Percentiles rank a stretch among this genome's conserved stretches.
Conservation (phyloP, 1,284 basidiomycete genomes). For the Cryptococcus sp. region DNA sequence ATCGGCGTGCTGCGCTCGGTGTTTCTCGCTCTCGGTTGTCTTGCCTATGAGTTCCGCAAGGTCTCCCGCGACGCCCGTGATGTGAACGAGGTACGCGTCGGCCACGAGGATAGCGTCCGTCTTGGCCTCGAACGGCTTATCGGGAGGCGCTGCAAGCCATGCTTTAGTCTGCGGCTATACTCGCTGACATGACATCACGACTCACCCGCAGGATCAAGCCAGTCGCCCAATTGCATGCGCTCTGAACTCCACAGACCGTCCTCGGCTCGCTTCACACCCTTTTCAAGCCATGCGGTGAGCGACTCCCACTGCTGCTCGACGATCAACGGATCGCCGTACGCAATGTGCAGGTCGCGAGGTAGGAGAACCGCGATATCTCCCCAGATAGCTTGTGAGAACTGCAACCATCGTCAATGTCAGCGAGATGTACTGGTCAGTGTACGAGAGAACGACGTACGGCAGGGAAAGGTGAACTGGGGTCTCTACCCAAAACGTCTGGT, state of each 20-base stretch:
- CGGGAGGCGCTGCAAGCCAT: constrained; percentile 22
- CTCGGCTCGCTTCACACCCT: constrained; percentile 24
- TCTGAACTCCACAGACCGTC: constrained; percentile 26
- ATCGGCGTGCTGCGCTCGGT: constrained; percentile 2
- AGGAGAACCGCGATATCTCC: constrained; percentile 37
- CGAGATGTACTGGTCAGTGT: too few species aligned
- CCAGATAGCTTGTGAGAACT: constrained; percentile 20
- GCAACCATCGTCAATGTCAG: constrained; percentile 11
- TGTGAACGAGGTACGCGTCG: constrained; percentile 29
- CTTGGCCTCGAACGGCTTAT: constrained; percentile 29
- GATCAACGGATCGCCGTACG: constrained; percentile 27
- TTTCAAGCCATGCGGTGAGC: constrained; percentile 37
- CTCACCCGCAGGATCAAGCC: constrained; percentile 16
- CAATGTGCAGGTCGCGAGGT: constrained; percentile 30
- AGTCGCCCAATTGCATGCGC: constrained; percentile 36
- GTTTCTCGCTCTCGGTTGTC: constrained; percentile 14
- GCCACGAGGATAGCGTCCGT: constrained; percentile 31
- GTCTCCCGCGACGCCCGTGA: constrained; percentile 12
- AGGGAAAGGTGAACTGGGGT: neutral
- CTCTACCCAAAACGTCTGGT: constrained; percentile 27
- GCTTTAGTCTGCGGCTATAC: too few species aligned
- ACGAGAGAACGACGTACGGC: too few species aligned
- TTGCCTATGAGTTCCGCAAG: constrained; percentile 23
- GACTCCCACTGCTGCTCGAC: constrained; percentile 30
- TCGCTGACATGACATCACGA: constrained; percentile 5